Evolutionary conservation across 1,284 basidiomycete species (phyloP).

Genomic region (Austroboletus niveus): DNA sequence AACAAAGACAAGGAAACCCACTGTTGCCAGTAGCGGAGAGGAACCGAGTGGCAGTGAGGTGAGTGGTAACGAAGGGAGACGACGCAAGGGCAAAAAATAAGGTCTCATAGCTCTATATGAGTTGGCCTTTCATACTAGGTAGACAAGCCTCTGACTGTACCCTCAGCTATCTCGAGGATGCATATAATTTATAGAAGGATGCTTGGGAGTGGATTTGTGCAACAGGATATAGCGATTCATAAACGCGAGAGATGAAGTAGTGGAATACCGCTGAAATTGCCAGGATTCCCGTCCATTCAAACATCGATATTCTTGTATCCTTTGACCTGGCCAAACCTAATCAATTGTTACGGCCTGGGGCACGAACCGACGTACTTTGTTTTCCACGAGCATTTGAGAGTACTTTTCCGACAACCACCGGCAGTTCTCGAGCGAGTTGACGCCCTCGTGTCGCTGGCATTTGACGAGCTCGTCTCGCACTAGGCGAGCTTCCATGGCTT

Average conservation of each 20-base stretch:
- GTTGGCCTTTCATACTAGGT: not conserved
- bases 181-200: slow-evolving; percentile 11
- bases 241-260: not conserved
- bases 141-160: slow-evolving; percentile 1
- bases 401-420: slow-evolving; percentile 87
- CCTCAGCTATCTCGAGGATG: not conserved
- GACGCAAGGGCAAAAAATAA: slow-evolving; percentile 60
- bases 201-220: not conserved
- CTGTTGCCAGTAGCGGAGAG: slow-evolving; percentile 57
- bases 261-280: not conserved
- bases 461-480: slow-evolving; percentile 89
- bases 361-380: slow-evolving; percentile 61
- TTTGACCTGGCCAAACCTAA: slow-evolving; percentile 40
- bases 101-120: not conserved
- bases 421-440: slow-evolving; percentile 90
- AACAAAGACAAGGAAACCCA: slow-evolving; percentile 50
- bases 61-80: slow-evolving; percentile 57
- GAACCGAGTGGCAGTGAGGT: slow-evolving; percentile 61
- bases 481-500: slow-evolving; percentile 90
- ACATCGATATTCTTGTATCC: slow-evolving; percentile 53
- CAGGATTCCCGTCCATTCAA: slow-evolving; percentile 10
- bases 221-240: not conserved
- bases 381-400: slow-evolving; percentile 76
- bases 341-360: slow-evolving; percentile 5
- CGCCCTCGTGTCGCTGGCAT: slow-evolving; percentile 90